A percentile compares a stretch with the other conserved stretches of the same genome.
Conservation (phyloP, 805 yeast species). For the Clavispora santaluciae region DNA sequence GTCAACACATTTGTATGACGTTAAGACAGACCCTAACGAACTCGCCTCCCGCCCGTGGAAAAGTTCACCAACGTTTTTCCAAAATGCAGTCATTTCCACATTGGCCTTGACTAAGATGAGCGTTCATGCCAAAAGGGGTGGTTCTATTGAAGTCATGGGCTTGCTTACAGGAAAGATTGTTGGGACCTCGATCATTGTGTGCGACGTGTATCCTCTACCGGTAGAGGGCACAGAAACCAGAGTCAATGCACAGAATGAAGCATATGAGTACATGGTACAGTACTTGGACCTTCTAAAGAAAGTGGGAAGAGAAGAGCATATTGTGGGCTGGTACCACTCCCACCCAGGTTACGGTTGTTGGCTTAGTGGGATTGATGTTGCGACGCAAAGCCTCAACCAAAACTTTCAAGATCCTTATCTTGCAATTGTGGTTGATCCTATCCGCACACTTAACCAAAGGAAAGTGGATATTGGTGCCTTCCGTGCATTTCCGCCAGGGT, state of each 20-base stretch:
- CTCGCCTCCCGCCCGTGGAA: constrained; percentile 47
- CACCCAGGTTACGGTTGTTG: constrained; percentile 98
- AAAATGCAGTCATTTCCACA: constrained; percentile 58
- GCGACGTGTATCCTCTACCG: constrained; percentile 83
- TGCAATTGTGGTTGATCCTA: constrained; percentile 86
- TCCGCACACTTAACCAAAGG: constrained; percentile 56
- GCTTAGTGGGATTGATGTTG: constrained; percentile 89
- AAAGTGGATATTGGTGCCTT: constrained; percentile 85
- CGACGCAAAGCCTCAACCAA: constrained; percentile 82
- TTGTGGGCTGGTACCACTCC: constrained; percentile 96
- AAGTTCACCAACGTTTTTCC: constrained; percentile 54
- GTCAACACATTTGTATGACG: constrained; percentile 4
- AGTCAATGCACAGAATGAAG: constrained; percentile 91
- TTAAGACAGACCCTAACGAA: constrained; percentile 5
- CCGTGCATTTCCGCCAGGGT: constrained; percentile 55
- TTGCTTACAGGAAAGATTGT: constrained; percentile 78
- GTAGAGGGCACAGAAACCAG: constrained; percentile 96
- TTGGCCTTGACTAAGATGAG: constrained; percentile 73
- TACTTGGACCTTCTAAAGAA: constrained; percentile 56
- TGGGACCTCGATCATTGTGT: constrained; percentile 53
- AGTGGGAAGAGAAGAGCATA: constrained; percentile 50
- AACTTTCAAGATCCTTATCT: constrained; percentile 87
- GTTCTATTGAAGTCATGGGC: constrained; percentile 91
- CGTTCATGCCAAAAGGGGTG: constrained; percentile 78
- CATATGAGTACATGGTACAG: constrained; percentile 91